Percentiles rank a stretch among this genome's conserved stretches.
These are phyloP conservation scores for Talaromyces rugulosus DNA, from an alignment of 2,329 filamentous ascomycete genomes.

Conservation along the genomic window DNA sequence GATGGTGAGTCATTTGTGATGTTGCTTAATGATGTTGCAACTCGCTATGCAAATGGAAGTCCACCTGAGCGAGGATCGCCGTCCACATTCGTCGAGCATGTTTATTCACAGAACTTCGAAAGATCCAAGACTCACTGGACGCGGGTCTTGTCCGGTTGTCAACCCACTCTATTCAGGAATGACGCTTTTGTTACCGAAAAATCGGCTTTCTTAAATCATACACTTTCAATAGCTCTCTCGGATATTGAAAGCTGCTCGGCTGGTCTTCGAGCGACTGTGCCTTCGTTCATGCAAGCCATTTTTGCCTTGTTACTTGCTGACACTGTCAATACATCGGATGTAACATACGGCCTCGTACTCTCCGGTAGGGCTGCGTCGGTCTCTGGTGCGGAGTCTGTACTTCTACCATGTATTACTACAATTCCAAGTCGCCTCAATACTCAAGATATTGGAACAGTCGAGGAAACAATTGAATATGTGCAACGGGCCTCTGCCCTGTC, in stretches of 20 bases:
- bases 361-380: slow-evolving; percentile 30
- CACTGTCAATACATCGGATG: slow-evolving; percentile 21
- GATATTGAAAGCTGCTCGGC: slow-evolving; percentile 24
- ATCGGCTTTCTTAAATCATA: slow-evolving; percentile 12
- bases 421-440: slow-evolving; percentile 31
- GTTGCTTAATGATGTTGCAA: slow-evolving; percentile 11
- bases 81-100: slow-evolving; percentile 23
- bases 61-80: slow-evolving; percentile 18
- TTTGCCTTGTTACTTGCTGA: slow-evolving; percentile 33
- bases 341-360: slow-evolving; percentile 31
- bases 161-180: slow-evolving; percentile 18
- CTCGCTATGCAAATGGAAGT: slow-evolving; percentile 18
- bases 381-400: slow-evolving; percentile 26
- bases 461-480: slow-evolving; percentile 19
- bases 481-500: slow-evolving; percentile 23
- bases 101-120: slow-evolving; percentile 21
- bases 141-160: slow-evolving; percentile 19
- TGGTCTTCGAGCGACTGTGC: slow-evolving; percentile 25
- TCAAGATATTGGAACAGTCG: slow-evolving; percentile 16
- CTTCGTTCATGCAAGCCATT: slow-evolving; percentile 28
- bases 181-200: slow-evolving; percentile 10
- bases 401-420: slow-evolving; percentile 35
- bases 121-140: slow-evolving; percentile 26
- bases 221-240: slow-evolving; percentile 18
- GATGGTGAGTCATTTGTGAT: slow-evolving; percentile 10